Evolutionary conservation across 208 protist genomes (phyloP).

Genomic region (Acanthamoeba culbertsoni): DNA sequence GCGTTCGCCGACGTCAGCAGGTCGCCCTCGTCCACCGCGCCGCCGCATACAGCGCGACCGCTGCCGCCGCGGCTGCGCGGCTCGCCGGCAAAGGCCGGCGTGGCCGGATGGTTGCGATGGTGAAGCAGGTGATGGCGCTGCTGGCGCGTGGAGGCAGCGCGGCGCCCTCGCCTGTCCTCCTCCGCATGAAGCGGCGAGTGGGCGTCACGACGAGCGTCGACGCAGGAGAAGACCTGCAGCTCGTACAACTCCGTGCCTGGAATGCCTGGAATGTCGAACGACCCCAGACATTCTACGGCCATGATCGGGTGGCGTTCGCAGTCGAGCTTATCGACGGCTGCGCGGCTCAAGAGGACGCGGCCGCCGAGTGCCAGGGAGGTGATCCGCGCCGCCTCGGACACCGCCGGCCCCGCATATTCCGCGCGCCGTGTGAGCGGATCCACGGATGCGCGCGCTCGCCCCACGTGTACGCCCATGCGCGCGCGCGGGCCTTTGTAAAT

Average conservation of each 20-base stretch:
- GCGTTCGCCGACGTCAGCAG: conserved; percentile 24
- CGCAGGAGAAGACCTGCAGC: neutral
- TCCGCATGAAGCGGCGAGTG: neutral
- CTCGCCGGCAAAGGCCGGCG: neutral
- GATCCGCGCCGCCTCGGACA: neutral
- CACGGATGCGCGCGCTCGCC: neutral
- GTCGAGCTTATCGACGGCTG: neutral
- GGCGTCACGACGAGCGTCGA: neutral
- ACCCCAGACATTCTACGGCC: neutral
- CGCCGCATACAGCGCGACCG: neutral
- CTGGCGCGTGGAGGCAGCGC: neutral
- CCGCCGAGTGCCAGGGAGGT: neutral
- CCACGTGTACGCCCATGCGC: conserved; percentile 24
- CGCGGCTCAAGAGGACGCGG: neutral
- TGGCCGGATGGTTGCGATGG: neutral
- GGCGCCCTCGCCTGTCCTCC: neutral
- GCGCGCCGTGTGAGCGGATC: neutral
- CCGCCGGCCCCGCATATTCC: neutral
- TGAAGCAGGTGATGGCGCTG: neutral
- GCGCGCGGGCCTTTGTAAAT: neutral
- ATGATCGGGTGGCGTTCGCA: neutral
- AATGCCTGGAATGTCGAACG: neutral
- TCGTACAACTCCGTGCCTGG: neutral
- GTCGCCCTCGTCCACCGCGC: neutral
- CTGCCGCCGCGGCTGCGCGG: neutral